Base-by-base conservation (phyloP, 2,329 filamentous ascomycete species). In the Cercospora janseana region DNA sequence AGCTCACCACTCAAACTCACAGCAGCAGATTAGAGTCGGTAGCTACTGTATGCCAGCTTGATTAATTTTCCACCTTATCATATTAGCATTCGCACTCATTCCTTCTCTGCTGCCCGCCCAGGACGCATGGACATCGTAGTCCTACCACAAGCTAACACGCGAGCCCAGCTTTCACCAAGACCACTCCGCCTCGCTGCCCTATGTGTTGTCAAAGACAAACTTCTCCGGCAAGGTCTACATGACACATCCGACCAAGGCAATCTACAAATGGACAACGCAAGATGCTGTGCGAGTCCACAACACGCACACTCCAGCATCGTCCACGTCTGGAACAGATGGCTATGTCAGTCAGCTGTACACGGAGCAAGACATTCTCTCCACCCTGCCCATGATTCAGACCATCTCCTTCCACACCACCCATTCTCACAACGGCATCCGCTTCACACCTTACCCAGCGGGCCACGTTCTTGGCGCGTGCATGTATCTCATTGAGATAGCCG, bases 181-280 rank as follows among this genome's bases (percentile, higher is more conserved):
- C 67, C 93, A 98, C 75, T 93, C 93, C n/a, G 92, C 92, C 12
- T 95, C 92, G n/a, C 76, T 98, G 38, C 93, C 93, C 35, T 98
- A 97, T 69, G 93, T 98, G 52, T 80, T 98, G 58, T 88, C 92
- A 58, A 98, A 98, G 75, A 97, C 93, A 28, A 96, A 96, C 70
- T 98, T 98, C 76, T 86, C 87, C 59, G 93, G 93, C 41, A 84
- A 91, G 16, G 92, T 97, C 54, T 97, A 96, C 75, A 98, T 97
- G 92, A 98, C 93, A 44, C 93, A 98, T 75, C 90, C 93, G 1
- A 98, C 93, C 38, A 97, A 98, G 71, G 93, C 93, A 62, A 98
- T 98, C 68, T 98, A 98, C 80, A 97, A 97, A 73, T 97, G 93
- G 92, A 82, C 97, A 44, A 96, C 97, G 56, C 90, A 95, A 70